Conservation (phyloP, 2,329 filamentous ascomycete genomes). For the Penicillium sp. region DNA sequence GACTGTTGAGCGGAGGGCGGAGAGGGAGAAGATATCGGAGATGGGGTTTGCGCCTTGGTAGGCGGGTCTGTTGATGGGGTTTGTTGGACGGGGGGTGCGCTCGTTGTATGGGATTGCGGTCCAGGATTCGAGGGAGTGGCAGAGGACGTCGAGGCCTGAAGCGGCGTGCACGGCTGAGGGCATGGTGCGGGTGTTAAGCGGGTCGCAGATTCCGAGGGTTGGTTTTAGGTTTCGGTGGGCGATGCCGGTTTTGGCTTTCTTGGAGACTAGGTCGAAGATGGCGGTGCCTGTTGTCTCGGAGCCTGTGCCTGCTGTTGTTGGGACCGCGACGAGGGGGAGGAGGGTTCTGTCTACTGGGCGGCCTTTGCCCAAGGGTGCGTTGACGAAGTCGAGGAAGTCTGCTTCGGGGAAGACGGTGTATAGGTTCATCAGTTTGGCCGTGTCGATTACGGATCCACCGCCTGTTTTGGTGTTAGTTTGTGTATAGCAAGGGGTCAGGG, state of each 20-base stretch:
- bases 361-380: constrained; percentile 86
- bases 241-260: constrained; percentile 91
- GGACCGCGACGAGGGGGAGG: constrained; percentile 75
- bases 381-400: constrained; percentile 96
- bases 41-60: constrained; percentile 99
- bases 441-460: constrained; percentile 94
- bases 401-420: constrained; percentile 89
- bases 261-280: constrained; percentile 91
- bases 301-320: constrained; percentile 82
- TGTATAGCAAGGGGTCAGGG: background rate
- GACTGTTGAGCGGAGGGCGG: constrained; percentile 77
- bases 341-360: constrained; percentile 69
- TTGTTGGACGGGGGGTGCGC: constrained; percentile 76
- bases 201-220: constrained; percentile 80
- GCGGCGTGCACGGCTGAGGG: constrained; percentile 88
- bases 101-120: constrained; percentile 94
- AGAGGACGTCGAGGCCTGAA: constrained; percentile 91
- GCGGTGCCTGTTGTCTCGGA: constrained; percentile 97
- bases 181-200: constrained; percentile 94
- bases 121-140: constrained; percentile 94
- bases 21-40: constrained; percentile 91
- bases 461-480: constrained; percentile 33
- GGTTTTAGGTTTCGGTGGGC: constrained; percentile 95
- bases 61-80: constrained; percentile 86
- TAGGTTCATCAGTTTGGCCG: constrained; percentile 97